Base-by-base conservation (phyloP, 352 stramenopile species). In the Phytophthora fragariae region DNA sequence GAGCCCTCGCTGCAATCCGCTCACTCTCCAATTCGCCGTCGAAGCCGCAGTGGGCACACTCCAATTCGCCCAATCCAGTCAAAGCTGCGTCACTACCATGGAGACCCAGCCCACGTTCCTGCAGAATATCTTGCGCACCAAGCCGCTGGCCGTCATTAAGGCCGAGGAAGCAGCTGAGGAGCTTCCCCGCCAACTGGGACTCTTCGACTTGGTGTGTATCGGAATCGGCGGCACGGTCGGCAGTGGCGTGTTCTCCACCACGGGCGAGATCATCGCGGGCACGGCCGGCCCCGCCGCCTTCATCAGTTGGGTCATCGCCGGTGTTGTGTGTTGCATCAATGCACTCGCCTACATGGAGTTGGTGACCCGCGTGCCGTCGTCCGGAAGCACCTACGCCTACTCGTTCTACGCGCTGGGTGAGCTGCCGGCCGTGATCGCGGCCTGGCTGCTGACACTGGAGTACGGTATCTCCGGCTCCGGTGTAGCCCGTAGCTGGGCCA, bases 381-480 rank as follows among this genome's bases (percentile, higher is more conserved):
- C 90, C 7, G 95, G 95, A 8, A 91, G 75, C 50, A 97, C 91
- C 5, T 99, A 99, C 81, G 88, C 92, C 10, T 99, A 98, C 81
- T 77, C 92, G 29, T 98, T 97, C 80, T 86, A 98, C 62, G 83
- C 91, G 4, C 82, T 99, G n/a, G 95, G 95, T 37, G 96, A 99
- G 70, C 80, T 98, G 2, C 90, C 93, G 0, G 96, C 96, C 10
- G 93, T 98, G 31, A 76, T 98, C 27, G 92, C 90, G 1, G 94
- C 86, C 17, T 95, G 88, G 70, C 73, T 95, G 27, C 50, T 98
- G 35, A 98, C 92, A n/a, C 81, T 99, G 12, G 95, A 98, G 82
- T 99, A 98, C 81, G 85, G 92, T 41, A 67, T 98, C 9, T 96
- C 90, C 0, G 93, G 89, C 15, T 85, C 93, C 2, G 97, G 96